Evolutionary conservation across 2,329 filamentous ascomycete species (phyloP).

Genomic region (Dothideomycetes sp.): DNA sequence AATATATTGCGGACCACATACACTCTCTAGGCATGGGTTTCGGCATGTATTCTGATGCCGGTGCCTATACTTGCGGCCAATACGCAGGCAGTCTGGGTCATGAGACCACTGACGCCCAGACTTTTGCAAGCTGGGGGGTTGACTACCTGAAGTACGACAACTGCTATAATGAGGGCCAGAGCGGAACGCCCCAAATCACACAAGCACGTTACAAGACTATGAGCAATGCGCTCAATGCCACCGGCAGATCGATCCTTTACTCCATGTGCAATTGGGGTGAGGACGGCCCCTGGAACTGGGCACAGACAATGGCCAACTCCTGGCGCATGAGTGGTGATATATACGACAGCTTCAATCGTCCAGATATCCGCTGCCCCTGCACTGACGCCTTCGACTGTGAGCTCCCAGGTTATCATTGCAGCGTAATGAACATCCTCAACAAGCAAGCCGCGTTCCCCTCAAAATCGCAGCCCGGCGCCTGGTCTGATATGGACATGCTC

Average conservation of each 20-base stretch:
- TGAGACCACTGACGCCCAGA: constrained; percentile 41
- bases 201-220: constrained; percentile 38
- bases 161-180: constrained; percentile 44
- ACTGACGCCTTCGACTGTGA: constrained; percentile 30
- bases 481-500: constrained; percentile 39
- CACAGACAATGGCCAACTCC: constrained; percentile 38
- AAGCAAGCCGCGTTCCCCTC: constrained; percentile 33
- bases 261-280: constrained; percentile 20
- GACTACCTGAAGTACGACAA: constrained; percentile 46
- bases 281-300: constrained; percentile 35
- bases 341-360: constrained; percentile 34
- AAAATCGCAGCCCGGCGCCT: constrained; percentile 32
- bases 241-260: constrained; percentile 35
- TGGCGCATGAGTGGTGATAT: constrained; percentile 38
- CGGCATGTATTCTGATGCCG: constrained; percentile 43
- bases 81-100: constrained; percentile 36
- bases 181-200: constrained; percentile 34
- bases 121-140: constrained; percentile 41
- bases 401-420: constrained; percentile 37
- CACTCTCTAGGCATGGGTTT: constrained; percentile 39
- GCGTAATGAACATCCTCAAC: constrained; percentile 39
- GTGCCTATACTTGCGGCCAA: constrained; percentile 28
- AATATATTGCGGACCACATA: constrained; percentile 33
- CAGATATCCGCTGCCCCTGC: constrained; percentile 32
- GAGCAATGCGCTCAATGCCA: constrained; percentile 36